Evolutionary conservation across 148 eudicot species (phyloP), one percentile per base, ranked within the genome.

Genomic region (Spergularia bocconei): DNA sequence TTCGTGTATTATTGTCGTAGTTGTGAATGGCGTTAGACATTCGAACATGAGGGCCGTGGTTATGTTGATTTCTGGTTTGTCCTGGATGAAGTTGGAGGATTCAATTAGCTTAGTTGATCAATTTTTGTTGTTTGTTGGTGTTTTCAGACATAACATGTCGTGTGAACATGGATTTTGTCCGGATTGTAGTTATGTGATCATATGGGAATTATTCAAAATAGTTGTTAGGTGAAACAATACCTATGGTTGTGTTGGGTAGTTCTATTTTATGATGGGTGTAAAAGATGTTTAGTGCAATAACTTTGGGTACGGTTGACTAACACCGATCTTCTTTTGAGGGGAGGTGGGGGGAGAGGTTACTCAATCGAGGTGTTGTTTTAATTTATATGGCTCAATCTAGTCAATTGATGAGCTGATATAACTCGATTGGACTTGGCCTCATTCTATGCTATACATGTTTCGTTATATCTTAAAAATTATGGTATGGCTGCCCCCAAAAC

Each of bases 191-290:
- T n/a, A 58, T 58, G 19, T 58, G 4, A 20, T 12, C 8, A 36
- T 63, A 64, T 64, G 68, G 20, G n/a, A 48, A 38, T 64, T 50
- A 64, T 64, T 36, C 17, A 50, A 38, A 38, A 21, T n/a, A 64
- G 41, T 48, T 64, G 19, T 38, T 20, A 13, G 50, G 68, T 62
- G 33, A 38, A 64, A 11, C 9, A 29, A 25, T 58, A 58, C 21
- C 62, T 58, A 58, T 58, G 0, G 0, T 58, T 0, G 20, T 33
- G 67, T 7, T 63, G n/a, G 4, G 47, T 29, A 33, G 67, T 33
- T 15, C 14, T 63, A 36, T n/a, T 17, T 14, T 36, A 36, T 13
- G 41, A 38, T 38, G 68, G 11, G 13, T 12, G 20, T 64, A 36
- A 15, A 38, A 12, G 68, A 39, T 64, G 50, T 64, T 50, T 7